Conservation (phyloP, 768 basidiomycete species). For the Agaricus blazei region DNA sequence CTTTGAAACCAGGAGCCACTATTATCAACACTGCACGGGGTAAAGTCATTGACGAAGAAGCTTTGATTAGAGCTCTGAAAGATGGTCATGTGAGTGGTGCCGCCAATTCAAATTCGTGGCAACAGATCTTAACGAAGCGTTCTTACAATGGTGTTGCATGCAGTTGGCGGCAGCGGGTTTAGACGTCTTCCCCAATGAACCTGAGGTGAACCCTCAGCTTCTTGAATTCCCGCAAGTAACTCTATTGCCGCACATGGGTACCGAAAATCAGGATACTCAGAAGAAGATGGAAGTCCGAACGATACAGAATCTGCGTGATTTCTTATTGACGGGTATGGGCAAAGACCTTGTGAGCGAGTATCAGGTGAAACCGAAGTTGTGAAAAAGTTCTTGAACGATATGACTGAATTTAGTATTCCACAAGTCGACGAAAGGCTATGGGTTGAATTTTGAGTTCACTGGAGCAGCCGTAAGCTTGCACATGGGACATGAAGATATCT, state of each 20-base stretch:
- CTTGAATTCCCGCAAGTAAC: slow-evolving; percentile 80
- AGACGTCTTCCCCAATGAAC: slow-evolving; percentile 86
- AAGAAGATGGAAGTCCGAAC: slow-evolving; percentile 84
- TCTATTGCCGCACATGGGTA: slow-evolving; percentile 90
- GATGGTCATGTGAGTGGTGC: slow-evolving; percentile 72
- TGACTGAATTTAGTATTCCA: slow-evolving; percentile 13
- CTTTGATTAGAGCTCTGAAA: slow-evolving; percentile 79
- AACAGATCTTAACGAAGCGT: background rate
- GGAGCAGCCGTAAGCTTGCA: background rate
- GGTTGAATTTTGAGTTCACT: background rate
- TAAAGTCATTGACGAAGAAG: slow-evolving; percentile 84
- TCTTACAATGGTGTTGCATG: background rate
- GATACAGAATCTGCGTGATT: slow-evolving; percentile 71
- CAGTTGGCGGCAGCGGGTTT: slow-evolving; percentile 78
- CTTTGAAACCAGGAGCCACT: slow-evolving; percentile 71
- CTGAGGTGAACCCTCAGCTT: slow-evolving; percentile 71
- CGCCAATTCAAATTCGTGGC: background rate
- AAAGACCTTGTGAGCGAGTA: slow-evolving; percentile 65
- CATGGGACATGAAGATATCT: slow-evolving; percentile 15
- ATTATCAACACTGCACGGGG: slow-evolving; percentile 91
- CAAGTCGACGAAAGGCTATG: slow-evolving; percentile 50
- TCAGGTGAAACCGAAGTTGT: slow-evolving; percentile 27
- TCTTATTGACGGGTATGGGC: slow-evolving; percentile 56
- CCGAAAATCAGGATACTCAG: slow-evolving; percentile 78
- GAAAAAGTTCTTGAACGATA: slow-evolving; percentile 3